Evolutionary conservation across 2,329 filamentous ascomycete species (phyloP).

Genomic region (Aaosphaeria pasadenensis): DNA sequence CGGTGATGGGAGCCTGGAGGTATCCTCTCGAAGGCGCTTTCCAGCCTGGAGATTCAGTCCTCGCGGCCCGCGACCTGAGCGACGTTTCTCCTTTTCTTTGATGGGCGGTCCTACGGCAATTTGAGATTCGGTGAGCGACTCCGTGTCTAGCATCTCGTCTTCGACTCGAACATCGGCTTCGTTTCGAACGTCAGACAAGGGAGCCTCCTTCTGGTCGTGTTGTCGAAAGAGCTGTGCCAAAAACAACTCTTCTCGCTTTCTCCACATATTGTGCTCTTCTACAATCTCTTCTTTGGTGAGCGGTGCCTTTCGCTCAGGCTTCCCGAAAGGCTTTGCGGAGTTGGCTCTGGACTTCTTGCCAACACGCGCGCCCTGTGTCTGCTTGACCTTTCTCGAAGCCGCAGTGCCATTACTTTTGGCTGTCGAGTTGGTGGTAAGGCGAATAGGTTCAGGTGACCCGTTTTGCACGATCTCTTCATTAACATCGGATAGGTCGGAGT

Average conservation of each 20-base stretch:
- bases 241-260: slow-evolving; percentile 22
- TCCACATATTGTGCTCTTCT: slow-evolving; percentile 21
- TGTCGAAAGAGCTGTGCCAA: slow-evolving; percentile 16
- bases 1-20: slow-evolving; percentile 28
- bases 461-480: slow-evolving; percentile 38
- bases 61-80: slow-evolving; percentile 24
- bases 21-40: slow-evolving; percentile 31
- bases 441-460: slow-evolving; percentile 27
- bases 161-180: slow-evolving; percentile 9
- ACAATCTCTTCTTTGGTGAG: slow-evolving; percentile 23
- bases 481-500: slow-evolving; percentile 37
- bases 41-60: slow-evolving; percentile 11
- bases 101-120: slow-evolving; percentile 34
- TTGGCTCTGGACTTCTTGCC: slow-evolving; percentile 30
- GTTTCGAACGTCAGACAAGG: slow-evolving; percentile 27
- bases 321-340: slow-evolving; percentile 26
- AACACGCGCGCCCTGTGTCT: slow-evolving; percentile 20
- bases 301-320: slow-evolving; percentile 23
- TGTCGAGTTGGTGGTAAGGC: slow-evolving; percentile 19
- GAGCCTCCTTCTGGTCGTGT: slow-evolving; percentile 15
- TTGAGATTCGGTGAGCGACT: slow-evolving; percentile 34
- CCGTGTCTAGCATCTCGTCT: slow-evolving; percentile 34
- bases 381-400: slow-evolving; percentile 26
- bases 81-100: slow-evolving; percentile 26
- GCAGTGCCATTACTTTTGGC: neutral